Evolutionary conservation across 768 basidiomycete genomes (phyloP).

Genomic region (Serendipita sp.): DNA sequence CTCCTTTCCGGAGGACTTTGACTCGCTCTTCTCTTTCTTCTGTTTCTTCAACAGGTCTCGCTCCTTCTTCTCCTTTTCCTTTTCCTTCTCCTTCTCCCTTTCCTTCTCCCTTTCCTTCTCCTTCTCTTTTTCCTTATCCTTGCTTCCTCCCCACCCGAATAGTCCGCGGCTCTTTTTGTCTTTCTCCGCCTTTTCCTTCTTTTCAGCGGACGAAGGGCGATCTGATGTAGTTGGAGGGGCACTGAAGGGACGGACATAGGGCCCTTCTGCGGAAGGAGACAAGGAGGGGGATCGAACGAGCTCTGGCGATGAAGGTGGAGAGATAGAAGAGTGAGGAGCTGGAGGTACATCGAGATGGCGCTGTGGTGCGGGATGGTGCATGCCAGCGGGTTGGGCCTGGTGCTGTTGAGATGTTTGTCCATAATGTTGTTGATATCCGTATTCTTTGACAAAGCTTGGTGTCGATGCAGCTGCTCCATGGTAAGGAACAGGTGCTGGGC

Average conservation of each 20-base stretch:
- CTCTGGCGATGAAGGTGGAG: conserved; percentile 9
- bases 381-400: conserved; percentile 18
- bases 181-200: conserved; percentile 46
- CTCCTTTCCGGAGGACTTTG: conserved; percentile 10
- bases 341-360: conserved; percentile 28
- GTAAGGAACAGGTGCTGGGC: not conserved
- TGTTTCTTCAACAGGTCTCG: conserved; percentile 19
- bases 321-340: conserved; percentile 16
- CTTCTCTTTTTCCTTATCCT: conserved; percentile 36
- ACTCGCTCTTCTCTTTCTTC: conserved; percentile 31
- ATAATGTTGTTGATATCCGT: not conserved
- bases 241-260: conserved; percentile 16
- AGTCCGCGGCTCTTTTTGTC: conserved; percentile 34
- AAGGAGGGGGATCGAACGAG: conserved; percentile 14
- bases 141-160: conserved; percentile 50
- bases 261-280: conserved; percentile 13
- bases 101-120: conserved; percentile 8
- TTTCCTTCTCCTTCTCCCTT: conserved; percentile 20
- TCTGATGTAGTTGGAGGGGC: conserved; percentile 17
- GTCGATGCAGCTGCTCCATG: not conserved
- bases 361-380: conserved; percentile 57
- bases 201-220: conserved; percentile 23
- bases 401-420: not conserved
- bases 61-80: conserved; percentile 32
- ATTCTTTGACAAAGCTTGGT: conserved; percentile 1